Conservation (phyloP, 345 rosid genomes). For the Lepidium aucheri region DNA sequence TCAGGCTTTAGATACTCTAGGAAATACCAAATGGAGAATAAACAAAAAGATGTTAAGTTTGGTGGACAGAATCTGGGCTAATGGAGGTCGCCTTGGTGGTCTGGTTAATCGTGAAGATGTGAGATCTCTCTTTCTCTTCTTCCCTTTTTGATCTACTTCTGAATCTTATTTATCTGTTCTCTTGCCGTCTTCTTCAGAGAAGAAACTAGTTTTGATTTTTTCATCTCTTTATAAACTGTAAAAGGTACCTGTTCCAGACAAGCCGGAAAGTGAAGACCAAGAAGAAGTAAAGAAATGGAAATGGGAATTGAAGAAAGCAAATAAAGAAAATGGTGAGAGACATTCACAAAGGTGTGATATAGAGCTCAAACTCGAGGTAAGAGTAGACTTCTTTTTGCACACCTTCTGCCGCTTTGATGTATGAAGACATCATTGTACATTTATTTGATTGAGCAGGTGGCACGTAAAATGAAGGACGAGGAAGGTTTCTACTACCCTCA, state of each 20-base stretch:
- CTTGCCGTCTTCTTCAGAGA: neutral
- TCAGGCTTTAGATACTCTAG: slow-evolving; percentile 94
- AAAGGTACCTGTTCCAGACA: slow-evolving; percentile 70
- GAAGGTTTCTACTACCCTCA: slow-evolving; percentile 94
- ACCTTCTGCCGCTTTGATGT: neutral
- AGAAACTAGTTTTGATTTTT: neutral
- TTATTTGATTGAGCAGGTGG: slow-evolving; percentile 57
- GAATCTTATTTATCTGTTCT: neutral
- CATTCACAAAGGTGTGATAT: slow-evolving; percentile 91
- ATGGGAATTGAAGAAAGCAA: slow-evolving; percentile 61
- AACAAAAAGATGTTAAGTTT: slow-evolving; percentile 75
- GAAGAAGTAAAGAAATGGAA: slow-evolving; percentile 65
- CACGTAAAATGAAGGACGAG: slow-evolving; percentile 90
- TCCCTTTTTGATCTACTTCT: neutral
- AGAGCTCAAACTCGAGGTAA: slow-evolving; percentile 93
- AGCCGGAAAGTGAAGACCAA: slow-evolving; percentile 68
- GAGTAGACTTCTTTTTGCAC: slow-evolving; percentile 24
- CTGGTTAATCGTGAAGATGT: slow-evolving; percentile 92
- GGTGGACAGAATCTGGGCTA: slow-evolving; percentile 90
- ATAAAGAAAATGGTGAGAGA: slow-evolving; percentile 75
- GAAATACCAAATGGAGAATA: slow-evolving; percentile 91
- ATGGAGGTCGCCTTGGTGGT: slow-evolving; percentile 72
- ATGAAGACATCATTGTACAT: slow-evolving; percentile 15
- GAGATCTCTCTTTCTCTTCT: slow-evolving; percentile 24
- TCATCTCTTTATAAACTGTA: slow-evolving; percentile 8